Evolutionary conservation across 169 alveolate genomes (phyloP), one percentile per base, ranked within the genome.

Genomic region (Eimeria necatrix): DNA sequence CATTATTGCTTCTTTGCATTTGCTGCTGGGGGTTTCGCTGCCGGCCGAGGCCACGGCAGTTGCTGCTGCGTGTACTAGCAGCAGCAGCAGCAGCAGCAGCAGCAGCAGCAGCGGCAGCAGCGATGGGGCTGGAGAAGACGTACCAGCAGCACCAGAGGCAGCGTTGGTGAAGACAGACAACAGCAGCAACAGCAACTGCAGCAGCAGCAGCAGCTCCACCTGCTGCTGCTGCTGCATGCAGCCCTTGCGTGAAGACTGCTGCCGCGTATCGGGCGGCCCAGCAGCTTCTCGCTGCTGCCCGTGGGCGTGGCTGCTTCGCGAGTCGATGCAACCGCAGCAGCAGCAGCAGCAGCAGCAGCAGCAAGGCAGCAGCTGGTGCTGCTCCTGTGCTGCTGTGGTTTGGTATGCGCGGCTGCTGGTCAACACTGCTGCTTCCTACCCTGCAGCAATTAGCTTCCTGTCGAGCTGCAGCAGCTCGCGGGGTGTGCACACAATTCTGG

Each of bases 401-500:
- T 78, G 88, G 88, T 78, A 78, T 51, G 70, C 48, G 20, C 88
- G 59, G 70, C 88, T 78, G 61, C 88, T 78, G 1, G 70, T 78
- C 16, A 8, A 68, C 4, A 49, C 88, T 14, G 88, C 88, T 78
- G 68, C 68, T 51, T 22, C 70, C 49, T 78, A 49, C 26, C 88
- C 88, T n/a, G 46, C 88, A 18, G 88, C 88, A 20, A 22, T 78
- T n/a, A 46, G 70, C 48, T 48, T 32, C 49, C 88, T 78, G 18
- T 46, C 88, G 5, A 78, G 88, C 88, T 48, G 88, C 88, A 78
- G 88, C 88, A 78, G 51, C 46, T 26, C 88, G 2, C 88, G 88
- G 46, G 88, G 88, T 78, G 88, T 78, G 22, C 88, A 78, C 49
- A 78, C 88, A 78, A 61, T 68, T n/a, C 88, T 78, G 18, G 88